Evolutionary conservation across 768 basidiomycete species (phyloP), one percentile per base, ranked within the genome.

Genomic region (Rhodotorula toruloides): DNA sequence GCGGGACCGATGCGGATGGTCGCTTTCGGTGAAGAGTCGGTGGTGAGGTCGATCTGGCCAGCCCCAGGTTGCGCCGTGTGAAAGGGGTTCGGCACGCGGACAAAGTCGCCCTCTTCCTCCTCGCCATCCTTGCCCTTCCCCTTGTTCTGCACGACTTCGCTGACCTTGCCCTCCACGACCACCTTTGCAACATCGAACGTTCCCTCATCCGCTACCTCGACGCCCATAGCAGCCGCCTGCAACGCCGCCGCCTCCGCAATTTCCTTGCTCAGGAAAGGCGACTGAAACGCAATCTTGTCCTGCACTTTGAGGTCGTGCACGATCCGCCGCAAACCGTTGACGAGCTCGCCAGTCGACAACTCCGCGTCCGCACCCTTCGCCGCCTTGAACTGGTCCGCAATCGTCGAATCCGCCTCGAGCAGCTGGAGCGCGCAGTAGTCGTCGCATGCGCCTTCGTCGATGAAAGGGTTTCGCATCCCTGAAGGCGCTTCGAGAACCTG

Each of bases 121-220:
- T 56, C 58, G 61, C 27, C 52, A n/a, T 72, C 32, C 46, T 50
- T 54, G 52, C 40, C 52, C 34, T 72, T 63, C 46, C 67, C 65
- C 47, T 69, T 62, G 34, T 70, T 69, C 32, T 74, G 90, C 66
- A 93, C 91, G 40, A 92, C 84, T 0, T 90, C 88, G 71, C 87
- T 85, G 77, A 92, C 91, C 74, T 87, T 89, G n/a, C 91, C 91
- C 13, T 90, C 89, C 39, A 91, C 88, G 49, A 94, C 81, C 52
- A 89, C 85, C 13, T 92, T 90, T 11, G 91, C 91, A 63, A 93
- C 90, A 76, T 94, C 89, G 25, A 88, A 89, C 32, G 90, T 80
- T 7, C 89, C 91, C 68, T 91, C 91, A 61, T 91, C 90, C 66
- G 90, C 53, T 17, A 39, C 53, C 19, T 25, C 12, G 40, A 10